These are phyloP conservation scores for Pachysandra terminalis DNA, from an alignment of 164 flowering plant genomes.

Conservation along the genomic window DNA sequence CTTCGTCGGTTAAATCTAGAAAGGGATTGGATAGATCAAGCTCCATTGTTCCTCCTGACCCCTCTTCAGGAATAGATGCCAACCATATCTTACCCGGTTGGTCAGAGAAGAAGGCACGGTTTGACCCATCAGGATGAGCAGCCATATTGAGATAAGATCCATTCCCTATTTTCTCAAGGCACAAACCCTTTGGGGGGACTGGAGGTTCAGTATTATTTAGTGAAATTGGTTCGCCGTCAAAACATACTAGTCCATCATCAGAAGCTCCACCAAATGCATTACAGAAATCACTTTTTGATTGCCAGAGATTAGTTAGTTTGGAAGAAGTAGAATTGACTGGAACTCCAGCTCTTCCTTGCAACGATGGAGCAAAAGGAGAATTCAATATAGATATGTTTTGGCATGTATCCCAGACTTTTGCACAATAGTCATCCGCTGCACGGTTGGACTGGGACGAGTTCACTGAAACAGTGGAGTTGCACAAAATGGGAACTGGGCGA, in stretches of 20 bases:
- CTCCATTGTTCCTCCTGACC: constrained; percentile 55
- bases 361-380: constrained; percentile 70
- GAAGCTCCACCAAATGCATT: constrained; percentile 70
- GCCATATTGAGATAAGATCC: constrained; percentile 81
- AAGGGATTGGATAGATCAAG: constrained; percentile 67
- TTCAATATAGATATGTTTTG: constrained; percentile 54
- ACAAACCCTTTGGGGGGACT: constrained; percentile 55
- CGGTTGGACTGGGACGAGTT: constrained; percentile 44
- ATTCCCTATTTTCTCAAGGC: constrained; percentile 86
- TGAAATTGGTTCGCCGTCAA: constrained; percentile 58
- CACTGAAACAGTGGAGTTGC: constrained; percentile 60
- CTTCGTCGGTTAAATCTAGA: constrained; percentile 75
- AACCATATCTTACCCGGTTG: constrained; percentile 84
- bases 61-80: constrained; percentile 66
- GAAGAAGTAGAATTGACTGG: constrained; percentile 44
- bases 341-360: constrained; percentile 49
- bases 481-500: constrained; percentile 63
- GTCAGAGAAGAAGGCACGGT: constrained; percentile 68
- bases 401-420: constrained; percentile 78
- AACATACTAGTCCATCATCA: constrained; percentile 53
- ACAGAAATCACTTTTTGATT: constrained; percentile 72
- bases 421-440: constrained; percentile 51
- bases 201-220: constrained; percentile 36
- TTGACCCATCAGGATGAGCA: constrained; percentile 87
- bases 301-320: constrained; percentile 66